Percentiles rank a stretch among this genome's conserved stretches.
Evolutionary conservation across 768 basidiomycete genomes (phyloP).

Genomic region (Agrocybe praecox): DNA sequence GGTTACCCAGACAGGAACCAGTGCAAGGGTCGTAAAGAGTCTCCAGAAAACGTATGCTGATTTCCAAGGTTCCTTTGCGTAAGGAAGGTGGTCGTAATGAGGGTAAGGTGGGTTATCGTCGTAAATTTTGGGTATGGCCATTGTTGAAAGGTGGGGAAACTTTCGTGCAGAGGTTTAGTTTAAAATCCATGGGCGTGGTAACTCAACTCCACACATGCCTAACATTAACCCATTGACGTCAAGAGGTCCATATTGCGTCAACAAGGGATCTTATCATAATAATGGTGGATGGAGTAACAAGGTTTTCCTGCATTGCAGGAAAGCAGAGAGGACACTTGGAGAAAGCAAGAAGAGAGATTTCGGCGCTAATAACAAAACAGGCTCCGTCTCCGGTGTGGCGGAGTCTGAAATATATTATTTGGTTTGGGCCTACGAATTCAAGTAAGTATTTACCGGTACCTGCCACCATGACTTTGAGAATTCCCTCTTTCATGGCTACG

Average conservation of each 20-base stretch:
- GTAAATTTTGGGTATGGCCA: conserved; percentile 17
- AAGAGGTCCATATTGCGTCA: not conserved
- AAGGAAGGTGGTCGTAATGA: conserved; percentile 44
- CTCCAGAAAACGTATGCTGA: conserved; percentile 49
- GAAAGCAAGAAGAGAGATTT: too few relatives aligned
- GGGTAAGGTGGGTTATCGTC: conserved; percentile 38
- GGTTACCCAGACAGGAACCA: conserved; percentile 47
- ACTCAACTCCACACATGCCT: not conserved
- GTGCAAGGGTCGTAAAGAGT: conserved; percentile 47
- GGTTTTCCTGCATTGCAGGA: too few relatives aligned
- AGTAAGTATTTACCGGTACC: too few relatives aligned
- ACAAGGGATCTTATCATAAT: not conserved
- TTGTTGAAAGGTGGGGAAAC: not conserved
- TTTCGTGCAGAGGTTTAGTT: not conserved
- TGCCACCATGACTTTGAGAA: too few relatives aligned
- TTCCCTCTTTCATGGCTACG: too few relatives aligned
- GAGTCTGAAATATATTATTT: too few relatives aligned
- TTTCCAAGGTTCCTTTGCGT: conserved; percentile 47
- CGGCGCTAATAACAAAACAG: too few relatives aligned
- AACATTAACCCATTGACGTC: not conserved
- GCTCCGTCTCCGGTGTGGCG: too few relatives aligned
- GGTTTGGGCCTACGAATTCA: too few relatives aligned
- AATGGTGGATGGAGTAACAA: too few relatives aligned
- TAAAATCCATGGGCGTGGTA: not conserved
- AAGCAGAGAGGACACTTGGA: too few relatives aligned